These are phyloP conservation scores for Musa schizocarpa DNA, from an alignment of 176 grass and related monocot species.

Conservation along the genomic window DNA sequence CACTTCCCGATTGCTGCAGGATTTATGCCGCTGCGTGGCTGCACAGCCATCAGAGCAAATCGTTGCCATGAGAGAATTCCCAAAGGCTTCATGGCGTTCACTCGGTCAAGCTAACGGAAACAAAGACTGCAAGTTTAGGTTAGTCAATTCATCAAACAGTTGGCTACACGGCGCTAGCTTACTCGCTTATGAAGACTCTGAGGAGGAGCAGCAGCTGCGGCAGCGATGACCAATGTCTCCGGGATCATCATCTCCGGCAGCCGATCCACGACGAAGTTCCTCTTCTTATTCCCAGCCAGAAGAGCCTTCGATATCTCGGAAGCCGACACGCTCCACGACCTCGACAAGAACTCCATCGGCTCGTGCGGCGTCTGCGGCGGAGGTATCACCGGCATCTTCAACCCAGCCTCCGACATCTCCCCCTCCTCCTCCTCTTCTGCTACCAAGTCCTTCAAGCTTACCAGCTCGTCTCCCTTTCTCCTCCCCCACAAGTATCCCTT, in stretches of 20 bases:
- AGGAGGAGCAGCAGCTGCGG: slow-evolving; percentile 19
- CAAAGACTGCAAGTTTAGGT: background rate
- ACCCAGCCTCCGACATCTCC: background rate
- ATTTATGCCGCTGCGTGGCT: slow-evolving; percentile 41
- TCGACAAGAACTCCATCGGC: slow-evolving; percentile 68
- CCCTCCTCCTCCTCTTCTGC: slow-evolving; percentile 30
- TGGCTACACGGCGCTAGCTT: slow-evolving; percentile 13
- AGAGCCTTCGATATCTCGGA: slow-evolving; percentile 76
- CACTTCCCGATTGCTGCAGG: slow-evolving; percentile 48
- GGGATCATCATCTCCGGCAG: slow-evolving; percentile 51
- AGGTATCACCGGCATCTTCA: slow-evolving; percentile 23
- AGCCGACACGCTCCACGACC: slow-evolving; percentile 82
- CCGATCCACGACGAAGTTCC: slow-evolving; percentile 27
- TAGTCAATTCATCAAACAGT: background rate
- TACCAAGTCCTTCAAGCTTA: background rate
- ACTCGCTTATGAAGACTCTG: slow-evolving; percentile 37
- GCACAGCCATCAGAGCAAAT: background rate
- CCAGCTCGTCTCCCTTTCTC: slow-evolving; percentile 6
- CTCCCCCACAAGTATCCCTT: slow-evolving; percentile 16
- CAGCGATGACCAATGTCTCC: slow-evolving; percentile 13
- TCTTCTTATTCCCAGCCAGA: slow-evolving; percentile 33
- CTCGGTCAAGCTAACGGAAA: background rate
- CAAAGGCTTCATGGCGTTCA: background rate
- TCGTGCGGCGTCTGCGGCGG: slow-evolving; percentile 73
- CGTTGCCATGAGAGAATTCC: background rate